Conservation (phyloP, 805 yeast genomes). For the Zygoascus tannicola region DNA sequence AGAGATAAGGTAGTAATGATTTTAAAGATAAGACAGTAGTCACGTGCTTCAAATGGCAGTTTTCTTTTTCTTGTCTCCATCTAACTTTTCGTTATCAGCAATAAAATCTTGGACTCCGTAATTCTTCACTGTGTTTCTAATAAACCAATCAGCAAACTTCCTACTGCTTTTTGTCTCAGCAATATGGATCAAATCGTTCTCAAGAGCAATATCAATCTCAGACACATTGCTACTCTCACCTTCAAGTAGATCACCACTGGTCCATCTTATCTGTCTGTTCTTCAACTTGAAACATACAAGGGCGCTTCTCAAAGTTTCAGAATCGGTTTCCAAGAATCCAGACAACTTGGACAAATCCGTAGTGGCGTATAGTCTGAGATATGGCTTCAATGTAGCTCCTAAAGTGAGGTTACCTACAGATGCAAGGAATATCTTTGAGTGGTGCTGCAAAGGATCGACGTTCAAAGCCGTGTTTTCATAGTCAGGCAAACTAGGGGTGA, state of each 20-base stretch:
- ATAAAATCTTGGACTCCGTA: conserved; percentile 37
- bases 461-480: conserved; percentile 25
- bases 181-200: conserved; percentile 35
- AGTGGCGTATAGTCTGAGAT: conserved; percentile 38
- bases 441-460: conserved; percentile 36
- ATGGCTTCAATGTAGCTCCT: conserved; percentile 36
- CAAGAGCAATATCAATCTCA: conserved; percentile 37
- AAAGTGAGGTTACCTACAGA: conserved; percentile 32
- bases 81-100: conserved; percentile 4
- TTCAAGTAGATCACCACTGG: conserved; percentile 30
- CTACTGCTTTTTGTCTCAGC: conserved; percentile 38
- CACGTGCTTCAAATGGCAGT: too few species aligned
- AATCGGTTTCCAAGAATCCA: conserved; percentile 31
- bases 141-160: conserved; percentile 43
- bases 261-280: conserved; percentile 38
- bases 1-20: too few species aligned
- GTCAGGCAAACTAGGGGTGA: conserved; percentile 33
- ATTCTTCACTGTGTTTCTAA: conserved; percentile 39
- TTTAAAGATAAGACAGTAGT: too few species aligned
- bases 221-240: conserved; percentile 36
- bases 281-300: conserved; percentile 38
- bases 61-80: neutral
- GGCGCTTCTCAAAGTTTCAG: conserved; percentile 31
- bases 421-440: conserved; percentile 36
- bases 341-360: conserved; percentile 36